Base-by-base conservation (phyloP, 2,329 filamentous ascomycete species). In the Trichoderma harzianum region DNA sequence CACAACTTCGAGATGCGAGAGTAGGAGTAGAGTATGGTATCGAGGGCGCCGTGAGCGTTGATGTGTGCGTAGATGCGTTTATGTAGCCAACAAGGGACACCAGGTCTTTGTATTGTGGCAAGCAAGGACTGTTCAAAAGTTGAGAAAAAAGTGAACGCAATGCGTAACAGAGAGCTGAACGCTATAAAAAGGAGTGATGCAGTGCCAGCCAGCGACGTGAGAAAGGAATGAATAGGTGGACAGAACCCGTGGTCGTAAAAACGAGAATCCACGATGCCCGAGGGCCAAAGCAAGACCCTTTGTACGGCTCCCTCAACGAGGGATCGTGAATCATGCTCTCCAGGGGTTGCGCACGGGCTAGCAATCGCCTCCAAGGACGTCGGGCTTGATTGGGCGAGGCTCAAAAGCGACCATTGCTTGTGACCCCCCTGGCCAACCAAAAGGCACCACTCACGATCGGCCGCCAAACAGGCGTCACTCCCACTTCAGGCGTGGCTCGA, bases 241-340 rank as follows among this genome's bases (percentile, higher is more conserved):
- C 28, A 60, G 32, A 57, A 63, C 43, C 28, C 53, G 30, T 26
- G n/a, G 21, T 61, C 21, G 43, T 16, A 28, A 34, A 30, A 34
- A 34, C 21, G 30, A 69, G 55, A 70, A 58, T 21, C 30, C 57
- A 43, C 60, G 43, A 64, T 43, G 7, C 43, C 68, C 55, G 30
- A 47, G n/a, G 60, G 16, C 39, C 55, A 26, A 18, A 28, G 21
- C 66, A 62, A 30, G 66, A 60, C 66, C 66, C 55, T 69, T 69
- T 69, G 28, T 69, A 69, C 28, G n/a, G 39, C 55, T 26, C 39
- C 57, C 16, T 51, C 36, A 47, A 7, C 26, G 47, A 36, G 30
- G 66, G 39, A 61, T 61, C 66, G 57, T 69, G 66, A 69, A 69
- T 69, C 66, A 62, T 53, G 28, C 18, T 5, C 36, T 51, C 66